Base-by-base conservation (phyloP, 768 basidiomycete species). In the Mycena olivaceomarginata region DNA sequence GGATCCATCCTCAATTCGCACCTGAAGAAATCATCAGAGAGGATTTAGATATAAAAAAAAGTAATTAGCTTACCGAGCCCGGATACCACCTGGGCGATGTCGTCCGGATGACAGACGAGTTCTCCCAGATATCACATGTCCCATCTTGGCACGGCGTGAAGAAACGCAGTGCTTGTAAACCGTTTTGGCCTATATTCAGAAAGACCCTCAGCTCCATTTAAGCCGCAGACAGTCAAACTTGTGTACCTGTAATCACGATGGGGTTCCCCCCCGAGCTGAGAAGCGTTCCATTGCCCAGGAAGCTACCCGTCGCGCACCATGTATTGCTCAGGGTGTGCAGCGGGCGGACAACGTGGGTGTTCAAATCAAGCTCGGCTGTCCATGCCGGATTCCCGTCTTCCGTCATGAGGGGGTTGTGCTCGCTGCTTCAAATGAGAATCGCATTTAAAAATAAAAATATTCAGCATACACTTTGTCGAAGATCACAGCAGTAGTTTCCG, bases 281-380 rank as follows among this genome's bases (percentile, higher is more conserved):
- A 82, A 88, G 83, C 2, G 87, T 88, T 13, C 88, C 88, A 56
- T 88, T 88, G 56, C 86, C 85, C 70, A 88, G 77, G 67, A 88
- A 85, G 4, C 84, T 84, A 20, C 87, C 87, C 31, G 86, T 86
- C 1, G 86, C 88, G 80, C 88, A 53, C 51, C 51, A 53, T 8
- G 51, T 53, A 11, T 53, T 53, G 51, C 51, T 53, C n/a, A n/a
- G 51, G 20, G 51, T 4, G 51, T 53, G 18, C 51, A 53, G 20
- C 51, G n/a, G 20, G n/a, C 51, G 51, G 15, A 53, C 51, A 8
- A n/a, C 51, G 20, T 53, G 51, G 20, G 51, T 53, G 51, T 53
- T 53, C 1, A 90, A 77, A 74, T 89, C 84, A 80, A 88, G 86
- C n/a, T 90, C 81, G 9, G 86, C 87, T 41, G 85, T 86, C 89